These are phyloP conservation scores for Kurtzmaniella quercitrusa DNA, from an alignment of 1,139 yeast genomes.

Conservation along the genomic window DNA sequence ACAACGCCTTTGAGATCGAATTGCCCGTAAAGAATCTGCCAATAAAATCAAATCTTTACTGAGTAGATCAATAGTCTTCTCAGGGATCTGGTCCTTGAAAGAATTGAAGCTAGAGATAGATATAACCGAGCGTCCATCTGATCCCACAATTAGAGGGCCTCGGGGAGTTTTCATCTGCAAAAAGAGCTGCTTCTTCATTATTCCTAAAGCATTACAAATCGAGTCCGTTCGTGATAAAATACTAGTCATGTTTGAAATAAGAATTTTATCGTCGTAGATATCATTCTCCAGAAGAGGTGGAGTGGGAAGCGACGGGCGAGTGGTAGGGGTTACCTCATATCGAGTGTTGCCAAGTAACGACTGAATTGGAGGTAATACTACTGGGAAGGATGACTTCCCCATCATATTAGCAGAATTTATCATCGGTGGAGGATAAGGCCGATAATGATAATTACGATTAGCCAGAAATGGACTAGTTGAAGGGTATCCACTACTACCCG, in stretches of 20 bases:
- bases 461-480: neutral
- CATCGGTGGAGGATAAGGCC: neutral
- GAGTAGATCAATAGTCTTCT: neutral
- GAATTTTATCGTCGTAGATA: neutral
- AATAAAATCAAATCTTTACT: conserved; percentile 1
- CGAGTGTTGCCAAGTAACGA: neutral
- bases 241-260: neutral
- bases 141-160: neutral
- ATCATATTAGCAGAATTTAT: neutral
- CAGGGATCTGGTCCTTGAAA: conserved; percentile 1
- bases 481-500: too few species aligned
- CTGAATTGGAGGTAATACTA: neutral
- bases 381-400: neutral
- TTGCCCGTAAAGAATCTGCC: neutral
- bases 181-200: neutral
- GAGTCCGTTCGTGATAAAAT: neutral
- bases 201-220: neutral
- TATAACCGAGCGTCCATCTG: neutral
- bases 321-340: neutral
- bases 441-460: neutral
- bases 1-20: neutral
- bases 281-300: neutral
- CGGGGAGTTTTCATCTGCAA: neutral
- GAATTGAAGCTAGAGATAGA: neutral
- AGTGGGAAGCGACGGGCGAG: neutral